Conservation (phyloP, 2,329 filamentous ascomycete genomes). For the Exophiala lecanii-corni region DNA sequence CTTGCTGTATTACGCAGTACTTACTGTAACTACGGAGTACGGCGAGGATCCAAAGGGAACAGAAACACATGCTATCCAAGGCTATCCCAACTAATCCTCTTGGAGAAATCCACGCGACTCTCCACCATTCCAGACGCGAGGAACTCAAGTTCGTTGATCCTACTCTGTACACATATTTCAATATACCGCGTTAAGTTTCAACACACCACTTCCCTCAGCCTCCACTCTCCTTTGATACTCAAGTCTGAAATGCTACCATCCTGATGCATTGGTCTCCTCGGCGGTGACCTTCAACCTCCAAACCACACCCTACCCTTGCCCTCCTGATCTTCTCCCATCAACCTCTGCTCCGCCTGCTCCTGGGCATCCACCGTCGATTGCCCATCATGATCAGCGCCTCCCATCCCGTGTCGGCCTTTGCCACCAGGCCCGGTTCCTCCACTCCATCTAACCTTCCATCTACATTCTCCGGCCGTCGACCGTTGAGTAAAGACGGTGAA, state of each 20-base stretch:
- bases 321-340: no score
- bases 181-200: no score
- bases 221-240: no score
- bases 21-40: no score
- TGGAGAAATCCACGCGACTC: no score
- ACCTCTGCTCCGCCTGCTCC: neutral
- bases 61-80: no score
- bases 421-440: constrained; percentile 7
- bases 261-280: neutral
- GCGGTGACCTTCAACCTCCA: neutral
- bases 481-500: constrained; percentile 53
- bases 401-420: constrained; percentile 11
- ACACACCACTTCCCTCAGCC: no score
- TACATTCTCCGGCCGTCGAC: constrained; percentile 35
- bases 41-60: no score
- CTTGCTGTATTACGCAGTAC: no score
- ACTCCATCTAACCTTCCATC: constrained; percentile 31
- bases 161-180: no score
- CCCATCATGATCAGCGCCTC: constrained; percentile 17
- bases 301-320: no score
- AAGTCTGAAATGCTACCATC: neutral
- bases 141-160: constrained; percentile 2
- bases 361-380: neutral
- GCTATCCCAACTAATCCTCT: no score
- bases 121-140: constrained; percentile 3